A percentile compares a stretch with the other conserved stretches of the same genome.
These are phyloP conservation scores for Urostyla sp. DNA, from an alignment of 73 alveolate species.

Conservation along the genomic window DNA sequence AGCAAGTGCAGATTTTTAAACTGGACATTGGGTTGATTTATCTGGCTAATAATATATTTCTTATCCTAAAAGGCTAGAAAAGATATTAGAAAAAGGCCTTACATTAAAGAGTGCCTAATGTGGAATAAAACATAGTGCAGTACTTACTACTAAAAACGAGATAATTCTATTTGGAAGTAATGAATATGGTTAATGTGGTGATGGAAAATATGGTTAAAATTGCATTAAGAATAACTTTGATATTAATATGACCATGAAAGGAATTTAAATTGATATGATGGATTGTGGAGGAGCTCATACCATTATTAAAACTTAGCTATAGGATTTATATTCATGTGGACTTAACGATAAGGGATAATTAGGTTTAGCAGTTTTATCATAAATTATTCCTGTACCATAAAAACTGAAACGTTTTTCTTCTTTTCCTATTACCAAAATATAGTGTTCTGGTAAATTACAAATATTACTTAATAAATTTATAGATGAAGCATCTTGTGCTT, in stretches of 20 bases:
- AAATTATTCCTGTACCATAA: constrained; percentile 37
- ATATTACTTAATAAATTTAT: not conserved
- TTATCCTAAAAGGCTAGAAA: constrained; percentile 23
- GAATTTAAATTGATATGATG: constrained; percentile 31
- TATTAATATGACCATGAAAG: constrained; percentile 28
- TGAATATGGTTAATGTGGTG: constrained; percentile 57
- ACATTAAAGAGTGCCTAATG: not conserved
- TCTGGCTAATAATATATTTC: constrained; percentile 7
- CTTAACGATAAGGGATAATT: constrained; percentile 66
- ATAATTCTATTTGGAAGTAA: constrained; percentile 45
- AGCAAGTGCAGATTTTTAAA: constrained; percentile 52
- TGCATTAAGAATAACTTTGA: constrained; percentile 14
- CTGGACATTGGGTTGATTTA: constrained; percentile 49
- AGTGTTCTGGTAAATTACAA: constrained; percentile 51
- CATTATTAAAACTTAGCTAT: constrained; percentile 1
- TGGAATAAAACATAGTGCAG: constrained; percentile 44
- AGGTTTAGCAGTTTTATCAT: constrained; percentile 55
- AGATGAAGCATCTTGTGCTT: constrained; percentile 66
- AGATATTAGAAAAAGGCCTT: not conserved
- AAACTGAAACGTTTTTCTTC: constrained; percentile 28
- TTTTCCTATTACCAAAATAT: constrained; percentile 23
- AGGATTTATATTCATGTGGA: constrained; percentile 64
- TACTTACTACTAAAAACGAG: constrained; percentile 29
- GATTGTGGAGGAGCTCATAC: constrained; percentile 80
- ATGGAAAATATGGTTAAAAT: constrained; percentile 30